Evolutionary conservation across 768 basidiomycete species (phyloP), one percentile per base, ranked within the genome.

Genomic region (Rhodotorula graminis): DNA sequence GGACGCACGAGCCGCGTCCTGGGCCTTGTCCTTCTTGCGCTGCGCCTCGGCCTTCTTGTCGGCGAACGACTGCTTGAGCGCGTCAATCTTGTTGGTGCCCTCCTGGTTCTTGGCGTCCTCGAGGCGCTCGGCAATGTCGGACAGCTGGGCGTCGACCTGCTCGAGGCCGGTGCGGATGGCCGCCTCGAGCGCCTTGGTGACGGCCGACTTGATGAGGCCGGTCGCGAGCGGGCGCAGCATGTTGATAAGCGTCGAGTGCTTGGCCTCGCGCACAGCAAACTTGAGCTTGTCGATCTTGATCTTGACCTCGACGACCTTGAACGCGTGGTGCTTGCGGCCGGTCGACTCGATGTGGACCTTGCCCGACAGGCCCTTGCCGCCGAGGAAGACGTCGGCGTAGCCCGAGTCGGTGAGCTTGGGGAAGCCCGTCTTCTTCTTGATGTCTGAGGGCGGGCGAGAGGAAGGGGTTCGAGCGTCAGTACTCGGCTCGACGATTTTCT

Each of bases 161-260:
- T 92, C 92, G 72, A 97, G 82, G 1, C 88, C 92, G 25, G 90
- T 91, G 58, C 83, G 85, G 66, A 97, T 86, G 7, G 88, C 88
- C 65, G 88, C 88, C 55, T 83, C 81, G 49, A 88, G 82, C 1
- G 86, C 89, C 77, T 84, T 85, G 80, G 85, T 83, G 77, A 89
- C 84, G 81, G 87, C 89, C 76, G 84, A 86, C 85, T 93, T 94
- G 77, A 99, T 88, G 52, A 96, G 83, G 12, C 86, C 74, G 25
- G 64, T 66, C 42, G 67, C 67, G 64, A 71, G 65, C 8, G 90
- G 89, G 65, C 86, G 87, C 52, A 96, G 76, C 0, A 90, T 89
- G 84, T 90, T 92, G 85, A 94, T 95, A 73, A 94, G 80, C 37
- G 90, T 82, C 78, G 93, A 90, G 82, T 96, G 93, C 82, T 93